phyloP scores from a whole-genome alignment of 805 yeast genomes.

The Candida caryicola region DNA sequence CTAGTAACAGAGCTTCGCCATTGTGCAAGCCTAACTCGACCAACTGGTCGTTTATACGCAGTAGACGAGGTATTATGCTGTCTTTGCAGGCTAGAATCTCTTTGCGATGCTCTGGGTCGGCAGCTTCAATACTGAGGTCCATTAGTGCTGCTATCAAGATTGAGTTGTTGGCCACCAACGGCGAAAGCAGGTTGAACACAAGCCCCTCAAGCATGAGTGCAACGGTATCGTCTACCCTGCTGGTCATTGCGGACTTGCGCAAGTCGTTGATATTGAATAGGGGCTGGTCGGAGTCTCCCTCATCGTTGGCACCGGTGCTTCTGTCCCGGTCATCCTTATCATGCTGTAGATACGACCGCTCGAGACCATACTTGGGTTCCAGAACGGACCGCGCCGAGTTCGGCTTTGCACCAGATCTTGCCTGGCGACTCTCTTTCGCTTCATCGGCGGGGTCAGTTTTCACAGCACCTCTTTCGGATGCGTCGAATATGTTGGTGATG shows the following conservation, averaged over 20 bases:
- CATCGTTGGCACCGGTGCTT: constrained; percentile 5
- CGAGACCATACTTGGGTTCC: neutral
- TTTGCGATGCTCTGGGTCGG: neutral
- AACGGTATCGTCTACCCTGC: constrained; percentile 12
- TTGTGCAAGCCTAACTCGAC: neutral
- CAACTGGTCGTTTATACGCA: neutral
- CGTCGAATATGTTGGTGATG: neutral
- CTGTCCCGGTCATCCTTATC: too few species aligned
- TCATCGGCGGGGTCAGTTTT: neutral
- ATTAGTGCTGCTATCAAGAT: constrained; percentile 9
- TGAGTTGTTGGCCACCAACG: constrained; percentile 1
- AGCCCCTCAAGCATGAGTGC: constrained; percentile 19
- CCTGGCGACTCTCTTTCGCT: neutral
- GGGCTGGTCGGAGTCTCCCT: constrained; percentile 5
- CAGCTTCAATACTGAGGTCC: constrained; percentile 3
- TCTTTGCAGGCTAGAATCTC: neutral
- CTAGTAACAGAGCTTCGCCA: neutral
- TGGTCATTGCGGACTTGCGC: constrained; percentile 12
- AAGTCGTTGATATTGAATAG: constrained; percentile 20
- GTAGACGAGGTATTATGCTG: neutral
- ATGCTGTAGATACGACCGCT: constrained; percentile 1
- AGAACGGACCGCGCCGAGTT: too few species aligned
- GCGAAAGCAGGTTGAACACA: constrained; percentile 4
- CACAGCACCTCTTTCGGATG: neutral
- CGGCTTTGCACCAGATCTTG: neutral